These are phyloP conservation scores for Knoxdaviesia proteae DNA, from an alignment of 2,329 filamentous ascomycete species.

Conservation along the genomic window DNA sequence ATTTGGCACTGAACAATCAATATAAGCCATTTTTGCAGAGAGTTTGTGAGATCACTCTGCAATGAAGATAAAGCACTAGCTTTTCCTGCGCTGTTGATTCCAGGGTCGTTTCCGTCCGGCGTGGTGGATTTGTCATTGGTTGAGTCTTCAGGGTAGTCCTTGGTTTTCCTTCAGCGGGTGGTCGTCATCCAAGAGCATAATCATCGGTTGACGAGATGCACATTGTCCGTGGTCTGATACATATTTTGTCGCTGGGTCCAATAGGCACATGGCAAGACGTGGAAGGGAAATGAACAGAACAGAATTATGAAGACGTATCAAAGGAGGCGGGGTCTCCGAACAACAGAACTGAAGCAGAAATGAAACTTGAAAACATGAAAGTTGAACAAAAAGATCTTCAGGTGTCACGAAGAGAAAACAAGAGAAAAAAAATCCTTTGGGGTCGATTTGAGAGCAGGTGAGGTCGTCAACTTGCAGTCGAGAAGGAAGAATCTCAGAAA, in stretches of 20 bases:
- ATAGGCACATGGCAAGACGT: neutral
- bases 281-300: neutral
- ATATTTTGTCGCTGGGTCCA: neutral
- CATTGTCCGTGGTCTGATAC: neutral
- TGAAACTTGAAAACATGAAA: constrained; percentile 11
- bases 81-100: constrained; percentile 6
- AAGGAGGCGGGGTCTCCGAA: constrained; percentile 4
- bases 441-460: neutral
- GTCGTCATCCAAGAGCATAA: too few relatives aligned
- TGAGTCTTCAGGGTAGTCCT: too few relatives aligned
- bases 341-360: constrained; percentile 12
- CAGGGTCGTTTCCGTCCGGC: neutral
- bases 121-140: too few relatives aligned
- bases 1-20: too few relatives aligned
- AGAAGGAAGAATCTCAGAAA: too few relatives aligned
- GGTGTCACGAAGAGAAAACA: constrained; percentile 1
- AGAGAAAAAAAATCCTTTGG: constrained; percentile 4
- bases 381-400: neutral
- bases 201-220: too few relatives aligned
- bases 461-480: too few relatives aligned
- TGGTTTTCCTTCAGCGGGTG: too few relatives aligned
- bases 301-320: neutral
- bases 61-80: constrained; percentile 11
- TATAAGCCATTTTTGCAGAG: too few relatives aligned
- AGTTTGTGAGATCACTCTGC: too few relatives aligned